Percentiles rank a stretch among this genome's conserved stretches.
Evolutionary conservation across 768 basidiomycete species (phyloP).

Genomic region (Leccinellum luteum): DNA sequence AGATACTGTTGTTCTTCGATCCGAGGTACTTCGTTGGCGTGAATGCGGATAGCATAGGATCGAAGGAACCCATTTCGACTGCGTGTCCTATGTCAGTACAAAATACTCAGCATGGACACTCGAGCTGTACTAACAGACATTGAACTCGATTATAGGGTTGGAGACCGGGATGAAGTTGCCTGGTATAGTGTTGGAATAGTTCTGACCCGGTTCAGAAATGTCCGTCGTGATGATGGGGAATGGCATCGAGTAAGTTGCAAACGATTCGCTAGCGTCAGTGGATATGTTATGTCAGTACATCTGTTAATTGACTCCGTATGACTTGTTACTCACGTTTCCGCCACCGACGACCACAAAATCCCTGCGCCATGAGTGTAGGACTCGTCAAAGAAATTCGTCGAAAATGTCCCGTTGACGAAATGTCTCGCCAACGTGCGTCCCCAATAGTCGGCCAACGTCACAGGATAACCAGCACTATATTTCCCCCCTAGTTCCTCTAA

Average conservation of each 20-base stretch:
- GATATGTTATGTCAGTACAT: background rate
- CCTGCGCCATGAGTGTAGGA: constrained; percentile 34
- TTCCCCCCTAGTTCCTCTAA: constrained; percentile 31
- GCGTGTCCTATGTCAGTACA: background rate
- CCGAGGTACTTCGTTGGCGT: constrained; percentile 46
- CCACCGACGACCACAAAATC: constrained; percentile 33
- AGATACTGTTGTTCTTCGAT: constrained; percentile 30
- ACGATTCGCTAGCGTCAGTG: constrained; percentile 25
- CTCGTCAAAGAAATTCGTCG: constrained; percentile 29
- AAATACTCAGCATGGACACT: background rate
- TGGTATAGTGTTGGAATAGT: constrained; percentile 18
- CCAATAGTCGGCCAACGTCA: constrained; percentile 33
- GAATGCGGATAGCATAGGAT: constrained; percentile 45
- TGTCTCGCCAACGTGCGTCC: constrained; percentile 32
- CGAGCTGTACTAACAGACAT: constrained; percentile 26
- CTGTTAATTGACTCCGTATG: background rate
- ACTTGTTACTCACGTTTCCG: constrained; percentile 30
- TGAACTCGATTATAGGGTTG: constrained; percentile 36
- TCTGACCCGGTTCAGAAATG: constrained; percentile 24
- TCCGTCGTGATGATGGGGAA: constrained; percentile 39
- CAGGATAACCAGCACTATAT: constrained; percentile 26
- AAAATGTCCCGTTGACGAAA: constrained; percentile 38
- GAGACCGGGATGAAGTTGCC: constrained; percentile 30
- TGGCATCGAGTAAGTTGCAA: constrained; percentile 34
- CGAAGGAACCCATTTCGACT: constrained; percentile 43